These are phyloP conservation scores for Aspergillus sp. DNA, from an alignment of 2,329 filamentous ascomycete genomes.

Conservation along the genomic window DNA sequence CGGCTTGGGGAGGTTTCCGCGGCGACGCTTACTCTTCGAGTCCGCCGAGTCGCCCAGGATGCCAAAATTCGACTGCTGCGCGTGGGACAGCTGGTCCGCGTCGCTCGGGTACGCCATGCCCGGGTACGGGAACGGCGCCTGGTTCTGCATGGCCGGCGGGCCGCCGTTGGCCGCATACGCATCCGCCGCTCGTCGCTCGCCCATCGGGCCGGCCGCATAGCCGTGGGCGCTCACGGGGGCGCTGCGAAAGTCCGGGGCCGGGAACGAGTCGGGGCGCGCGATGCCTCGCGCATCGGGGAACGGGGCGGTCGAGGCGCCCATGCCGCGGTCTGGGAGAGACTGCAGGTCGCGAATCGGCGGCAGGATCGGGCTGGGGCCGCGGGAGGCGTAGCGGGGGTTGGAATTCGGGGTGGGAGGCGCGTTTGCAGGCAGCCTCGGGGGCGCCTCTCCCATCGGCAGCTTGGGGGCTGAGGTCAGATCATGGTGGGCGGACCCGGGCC, in stretches of 20 bases:
- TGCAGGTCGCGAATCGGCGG: slow-evolving; percentile 37
- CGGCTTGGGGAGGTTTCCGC: slow-evolving; percentile 87
- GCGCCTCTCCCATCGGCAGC: slow-evolving; percentile 20
- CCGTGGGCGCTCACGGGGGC: slow-evolving; percentile 6
- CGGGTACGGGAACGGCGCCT: slow-evolving; percentile 27
- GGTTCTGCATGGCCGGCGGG: slow-evolving; percentile 24
- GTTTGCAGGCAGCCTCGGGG: slow-evolving; percentile 13
- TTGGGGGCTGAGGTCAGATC: slow-evolving; percentile 26
- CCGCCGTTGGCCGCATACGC: slow-evolving; percentile 17
- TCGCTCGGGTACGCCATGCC: slow-evolving; percentile 29
- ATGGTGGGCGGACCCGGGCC: slow-evolving; percentile 25
- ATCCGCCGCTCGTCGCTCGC: slow-evolving; percentile 24
- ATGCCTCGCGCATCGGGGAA: slow-evolving; percentile 25
- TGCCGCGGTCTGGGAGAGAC: slow-evolving; percentile 28
- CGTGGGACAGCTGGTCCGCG: slow-evolving; percentile 30
- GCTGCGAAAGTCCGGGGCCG: slow-evolving; percentile 17
- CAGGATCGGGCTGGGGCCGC: slow-evolving; percentile 35
- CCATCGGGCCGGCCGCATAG: slow-evolving; percentile 17
- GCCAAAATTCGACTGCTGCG: slow-evolving; percentile 37
- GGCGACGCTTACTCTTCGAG: slow-evolving; percentile 53
- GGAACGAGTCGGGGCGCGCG: slow-evolving; percentile 24
- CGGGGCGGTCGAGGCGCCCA: slow-evolving; percentile 19
- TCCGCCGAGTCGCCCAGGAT: slow-evolving; percentile 37
- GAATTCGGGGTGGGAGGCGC: slow-evolving; percentile 8
- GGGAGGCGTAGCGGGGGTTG: slow-evolving; percentile 22